A percentile compares a stretch with the other conserved stretches of the same genome.
Evolutionary conservation across 2,329 filamentous ascomycete genomes (phyloP).

Genomic region (Colletotrichum somersetense): DNA sequence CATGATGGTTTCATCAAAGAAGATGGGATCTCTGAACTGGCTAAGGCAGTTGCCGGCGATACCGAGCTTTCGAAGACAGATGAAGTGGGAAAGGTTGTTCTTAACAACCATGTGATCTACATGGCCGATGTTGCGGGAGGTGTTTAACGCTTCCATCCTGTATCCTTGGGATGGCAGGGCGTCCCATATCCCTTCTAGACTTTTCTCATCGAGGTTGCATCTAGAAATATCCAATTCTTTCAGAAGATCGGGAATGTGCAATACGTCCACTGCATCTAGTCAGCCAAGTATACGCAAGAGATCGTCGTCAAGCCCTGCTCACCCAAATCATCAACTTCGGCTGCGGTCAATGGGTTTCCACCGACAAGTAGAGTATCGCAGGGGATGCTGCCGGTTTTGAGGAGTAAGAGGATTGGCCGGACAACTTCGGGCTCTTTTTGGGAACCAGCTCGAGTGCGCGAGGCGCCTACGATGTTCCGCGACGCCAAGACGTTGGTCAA

Average conservation of each 20-base stretch:
- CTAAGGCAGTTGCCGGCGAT: conserved; percentile 65
- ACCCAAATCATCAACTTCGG: conserved; percentile 65
- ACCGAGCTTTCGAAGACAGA: conserved; percentile 61
- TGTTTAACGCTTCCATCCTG: conserved; percentile 62
- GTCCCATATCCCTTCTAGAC: conserved; percentile 62
- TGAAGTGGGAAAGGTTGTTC: conserved; percentile 58
- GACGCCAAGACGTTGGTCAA: conserved; percentile 58
- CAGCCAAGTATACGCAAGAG: not conserved
- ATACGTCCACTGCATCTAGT: conserved; percentile 45
- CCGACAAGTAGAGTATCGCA: conserved; percentile 65
- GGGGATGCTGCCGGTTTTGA: conserved; percentile 59
- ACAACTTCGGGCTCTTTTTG: conserved; percentile 55
- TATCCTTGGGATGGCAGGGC: conserved; percentile 60
- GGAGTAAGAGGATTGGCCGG: conserved; percentile 62
- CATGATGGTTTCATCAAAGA: conserved; percentile 59
- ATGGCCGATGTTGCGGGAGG: conserved; percentile 66
- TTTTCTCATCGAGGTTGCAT: conserved; percentile 64
- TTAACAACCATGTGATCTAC: conserved; percentile 62
- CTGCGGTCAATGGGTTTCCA: conserved; percentile 61
- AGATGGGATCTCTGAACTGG: conserved; percentile 58
- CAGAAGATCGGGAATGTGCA: conserved; percentile 50
- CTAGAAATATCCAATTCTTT: conserved; percentile 64
- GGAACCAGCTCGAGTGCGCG: conserved; percentile 31
- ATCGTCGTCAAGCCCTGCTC: conserved; percentile 31
- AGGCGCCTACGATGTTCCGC: conserved; percentile 30